Percentiles rank a stretch among this genome's conserved stretches.
Conservation (phyloP, 257 asterid genomes). For the Craterostigma plantagineum region DNA sequence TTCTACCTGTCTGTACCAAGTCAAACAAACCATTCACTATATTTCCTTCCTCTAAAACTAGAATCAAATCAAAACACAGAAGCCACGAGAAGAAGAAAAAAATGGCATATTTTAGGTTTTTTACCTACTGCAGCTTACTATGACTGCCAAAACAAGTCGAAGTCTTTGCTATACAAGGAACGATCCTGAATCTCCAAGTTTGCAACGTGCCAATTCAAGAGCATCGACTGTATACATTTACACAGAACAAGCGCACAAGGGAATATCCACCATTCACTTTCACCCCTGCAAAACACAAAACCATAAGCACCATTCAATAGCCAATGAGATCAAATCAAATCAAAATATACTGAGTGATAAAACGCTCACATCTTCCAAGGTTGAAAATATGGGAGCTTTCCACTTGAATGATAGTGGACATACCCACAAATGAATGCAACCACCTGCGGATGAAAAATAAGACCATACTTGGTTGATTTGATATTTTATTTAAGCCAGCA, state of each 20-base stretch:
- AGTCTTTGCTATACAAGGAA: conserved; percentile 83
- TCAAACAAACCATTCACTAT: too few species aligned
- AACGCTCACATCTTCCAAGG: conserved; percentile 88
- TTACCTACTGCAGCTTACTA: too few species aligned
- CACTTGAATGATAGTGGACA: conserved; percentile 54
- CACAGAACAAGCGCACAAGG: conserved; percentile 71
- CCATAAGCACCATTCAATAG: too few species aligned
- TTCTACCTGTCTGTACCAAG: too few species aligned
- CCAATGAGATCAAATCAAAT: conserved; percentile 6
- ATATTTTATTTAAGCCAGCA: too few species aligned
- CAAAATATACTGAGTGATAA: conserved; percentile 1
- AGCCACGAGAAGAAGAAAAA: too few species aligned
- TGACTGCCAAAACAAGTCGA: conserved; percentile 80
- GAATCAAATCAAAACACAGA: too few species aligned
- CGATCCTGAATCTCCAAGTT: conserved; percentile 95
- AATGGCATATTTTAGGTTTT: too few species aligned
- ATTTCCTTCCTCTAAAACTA: too few species aligned
- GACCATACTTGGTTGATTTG: too few species aligned
- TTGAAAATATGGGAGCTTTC: conserved; percentile 56
- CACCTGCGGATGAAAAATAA: conserved; percentile 44
- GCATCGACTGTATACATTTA: conserved; percentile 79
- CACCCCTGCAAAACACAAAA: conserved; percentile 87
- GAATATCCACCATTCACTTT: conserved; percentile 98
- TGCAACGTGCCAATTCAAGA: conserved; percentile 84
- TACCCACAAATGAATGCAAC: conserved; percentile 83